Conservation (phyloP, 2,329 filamentous ascomycete species). For the Aspergillus niger region DNA sequence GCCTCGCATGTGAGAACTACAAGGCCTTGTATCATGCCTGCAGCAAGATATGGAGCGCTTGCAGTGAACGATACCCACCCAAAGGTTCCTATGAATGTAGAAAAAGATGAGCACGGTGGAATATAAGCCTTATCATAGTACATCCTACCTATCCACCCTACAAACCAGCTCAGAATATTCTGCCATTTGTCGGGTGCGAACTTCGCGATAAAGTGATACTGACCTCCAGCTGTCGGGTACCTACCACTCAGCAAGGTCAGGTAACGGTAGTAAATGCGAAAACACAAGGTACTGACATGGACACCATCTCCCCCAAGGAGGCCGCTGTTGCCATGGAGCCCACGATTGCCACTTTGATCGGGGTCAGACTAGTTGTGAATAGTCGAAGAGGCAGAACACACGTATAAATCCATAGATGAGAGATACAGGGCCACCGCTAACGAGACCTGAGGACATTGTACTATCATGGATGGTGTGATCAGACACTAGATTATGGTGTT, state of each 20-base stretch:
- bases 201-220: constrained; percentile 14
- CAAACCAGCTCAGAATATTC: constrained; percentile 6
- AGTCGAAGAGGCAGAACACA: background rate
- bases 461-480: background rate
- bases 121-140: too few relatives aligned
- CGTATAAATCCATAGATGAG: constrained; percentile 14
- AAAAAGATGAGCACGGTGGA: too few relatives aligned
- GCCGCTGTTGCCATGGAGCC: constrained; percentile 8
- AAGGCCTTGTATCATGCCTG: constrained; percentile 50
- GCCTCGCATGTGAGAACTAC: constrained; percentile 42
- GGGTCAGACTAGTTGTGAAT: background rate
- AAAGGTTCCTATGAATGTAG: constrained; percentile 2
- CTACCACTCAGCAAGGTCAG: background rate
- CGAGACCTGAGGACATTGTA: constrained; percentile 3
- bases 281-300: constrained; percentile 4
- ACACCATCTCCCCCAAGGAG: constrained; percentile 12
- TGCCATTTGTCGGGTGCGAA: background rate
- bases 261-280: background rate
- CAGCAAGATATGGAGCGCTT: constrained; percentile 46
- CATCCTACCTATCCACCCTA: constrained; percentile 12
- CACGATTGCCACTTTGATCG: constrained; percentile 4
- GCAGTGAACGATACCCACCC: constrained; percentile 27
- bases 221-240: constrained; percentile 15
- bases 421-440: constrained; percentile 12
- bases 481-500: background rate